Percentiles rank a stretch among this genome's conserved stretches.
These are phyloP conservation scores for Ophiostoma ips DNA, from an alignment of 2,329 filamentous ascomycete genomes.

Conservation along the genomic window DNA sequence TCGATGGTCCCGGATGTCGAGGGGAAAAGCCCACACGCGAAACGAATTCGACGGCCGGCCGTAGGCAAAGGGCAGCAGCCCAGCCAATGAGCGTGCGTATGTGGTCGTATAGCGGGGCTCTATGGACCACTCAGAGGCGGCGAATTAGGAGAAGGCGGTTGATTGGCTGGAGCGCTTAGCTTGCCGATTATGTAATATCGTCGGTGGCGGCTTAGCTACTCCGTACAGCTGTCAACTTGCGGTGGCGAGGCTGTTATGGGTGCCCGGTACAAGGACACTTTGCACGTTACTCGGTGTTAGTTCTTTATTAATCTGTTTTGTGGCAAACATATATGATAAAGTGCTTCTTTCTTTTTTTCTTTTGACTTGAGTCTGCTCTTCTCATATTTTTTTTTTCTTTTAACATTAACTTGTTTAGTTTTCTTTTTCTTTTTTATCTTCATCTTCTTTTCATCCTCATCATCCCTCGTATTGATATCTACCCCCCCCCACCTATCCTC, in stretches of 20 bases:
- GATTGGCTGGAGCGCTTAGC: constrained; percentile 2
- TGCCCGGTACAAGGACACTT: neutral
- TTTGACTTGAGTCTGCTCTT: neutral
- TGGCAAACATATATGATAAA: too few relatives aligned
- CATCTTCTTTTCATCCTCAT: neutral
- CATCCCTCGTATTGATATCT: too few relatives aligned
- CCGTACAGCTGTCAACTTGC: neutral
- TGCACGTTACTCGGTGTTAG: neutral
- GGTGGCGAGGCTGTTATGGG: constrained; percentile 8
- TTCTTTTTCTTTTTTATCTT: neutral
- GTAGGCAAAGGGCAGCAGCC: neutral
- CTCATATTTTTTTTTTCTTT: neutral
- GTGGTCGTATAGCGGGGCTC: neutral
- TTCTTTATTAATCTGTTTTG: neutral
- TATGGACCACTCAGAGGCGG: constrained; percentile 9
- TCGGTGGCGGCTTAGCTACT: neutral
- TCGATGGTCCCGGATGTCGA: constrained; percentile 3
- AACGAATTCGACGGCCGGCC: constrained; percentile 2
- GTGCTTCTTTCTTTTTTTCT: neutral
- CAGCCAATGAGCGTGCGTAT: neutral
- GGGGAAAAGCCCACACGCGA: constrained; percentile 7
- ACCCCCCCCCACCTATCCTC: too few relatives aligned
- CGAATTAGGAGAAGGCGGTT: constrained; percentile 9
- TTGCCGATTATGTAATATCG: neutral
- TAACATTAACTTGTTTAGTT: neutral